Base-by-base conservation (phyloP, 305 asterid genomes). In the Coffea humblotiana region DNA sequence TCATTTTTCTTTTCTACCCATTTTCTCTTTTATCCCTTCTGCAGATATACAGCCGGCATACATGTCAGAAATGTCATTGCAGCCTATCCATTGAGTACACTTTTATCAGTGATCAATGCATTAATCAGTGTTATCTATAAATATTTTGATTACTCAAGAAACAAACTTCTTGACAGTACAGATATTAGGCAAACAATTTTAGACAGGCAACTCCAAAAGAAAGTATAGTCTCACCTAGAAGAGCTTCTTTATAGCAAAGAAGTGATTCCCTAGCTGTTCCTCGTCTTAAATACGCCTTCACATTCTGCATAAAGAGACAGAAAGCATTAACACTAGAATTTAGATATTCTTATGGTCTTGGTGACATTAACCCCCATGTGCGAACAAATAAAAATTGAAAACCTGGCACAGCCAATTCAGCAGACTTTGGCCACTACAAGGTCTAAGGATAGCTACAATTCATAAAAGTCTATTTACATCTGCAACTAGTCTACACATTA, bases 221-320 rank as follows among this genome's bases (percentile, higher is more conserved):
- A 32, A 43, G 25, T 68, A 32, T 66, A 71, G 52, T 32, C 92
- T 88, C 77, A 93, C 98, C 98, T 94, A 90, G 91, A 88, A 91
- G 96, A 88, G 98, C 96, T 85, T 91, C 97, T 82, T 80, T 90
- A 83, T 90, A 91, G 86, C 77, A 84, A 81, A 90, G 85, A 78
- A 89, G 90, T 16, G 97, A 90, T 84, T 94, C 95, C 82, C 84
- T 89, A 74, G 98, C 97, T n/a, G 94, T 92, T 71, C 97, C 97
- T 83, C 97, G 92, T 77, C 98, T 92, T 90, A 94, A 83, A 85
- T 91, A 94, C 61, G 97, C 95, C 87, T 94, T 93, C 81, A 94
- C 97, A 75, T 86, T 85, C 98, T 94, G 91, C 83, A 85, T 12
- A 71, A 16, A 27, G 27, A 76, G 69, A 69, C 27, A 58, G 74